Percentiles rank a stretch among this genome's conserved stretches.
These are phyloP conservation scores for Podospora pseudopauciseta DNA, from an alignment of 495 filamentous ascomycete species.

Conservation along the genomic window DNA sequence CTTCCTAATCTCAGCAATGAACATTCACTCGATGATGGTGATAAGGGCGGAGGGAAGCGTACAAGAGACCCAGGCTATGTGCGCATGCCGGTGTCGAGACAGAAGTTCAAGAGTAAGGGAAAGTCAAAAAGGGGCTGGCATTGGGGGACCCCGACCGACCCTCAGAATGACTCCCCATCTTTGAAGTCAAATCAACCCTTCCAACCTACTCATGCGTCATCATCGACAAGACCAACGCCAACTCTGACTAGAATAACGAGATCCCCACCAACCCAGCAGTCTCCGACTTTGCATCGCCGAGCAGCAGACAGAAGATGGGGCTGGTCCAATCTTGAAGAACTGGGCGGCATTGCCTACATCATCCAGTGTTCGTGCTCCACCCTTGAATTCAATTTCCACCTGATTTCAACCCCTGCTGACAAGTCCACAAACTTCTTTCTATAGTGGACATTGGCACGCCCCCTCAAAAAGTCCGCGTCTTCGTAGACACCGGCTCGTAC, in stretches of 20 bases:
- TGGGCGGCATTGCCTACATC: conserved; percentile 41
- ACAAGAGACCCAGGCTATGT: conserved; percentile 25
- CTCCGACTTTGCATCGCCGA: background rate
- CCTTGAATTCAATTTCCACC: background rate
- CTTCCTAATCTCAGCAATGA: background rate
- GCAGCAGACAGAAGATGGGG: conserved; percentile 23
- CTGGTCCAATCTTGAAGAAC: conserved; percentile 31
- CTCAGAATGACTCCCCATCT: conserved; percentile 1
- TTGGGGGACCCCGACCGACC: conserved; percentile 18
- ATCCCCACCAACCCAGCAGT: background rate
- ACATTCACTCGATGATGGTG: background rate
- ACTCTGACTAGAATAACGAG: background rate
- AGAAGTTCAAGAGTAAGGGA: conserved; percentile 29
- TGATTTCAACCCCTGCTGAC: background rate
- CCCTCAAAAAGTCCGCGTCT: conserved; percentile 39
- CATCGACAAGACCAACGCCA: background rate
- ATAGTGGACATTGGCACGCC: conserved; percentile 45
- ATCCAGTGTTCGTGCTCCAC: conserved; percentile 32
- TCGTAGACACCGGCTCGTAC: conserved; percentile 47
- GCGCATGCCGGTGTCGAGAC: conserved; percentile 27
- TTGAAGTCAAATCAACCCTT: background rate
- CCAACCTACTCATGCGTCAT: background rate
- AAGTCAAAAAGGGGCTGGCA: conserved; percentile 24
- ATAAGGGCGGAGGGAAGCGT: background rate
- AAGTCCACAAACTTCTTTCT: background rate